phyloP scores from a whole-genome alignment of 2,329 filamentous ascomycete species.

The Spiromastix sp. region DNA sequence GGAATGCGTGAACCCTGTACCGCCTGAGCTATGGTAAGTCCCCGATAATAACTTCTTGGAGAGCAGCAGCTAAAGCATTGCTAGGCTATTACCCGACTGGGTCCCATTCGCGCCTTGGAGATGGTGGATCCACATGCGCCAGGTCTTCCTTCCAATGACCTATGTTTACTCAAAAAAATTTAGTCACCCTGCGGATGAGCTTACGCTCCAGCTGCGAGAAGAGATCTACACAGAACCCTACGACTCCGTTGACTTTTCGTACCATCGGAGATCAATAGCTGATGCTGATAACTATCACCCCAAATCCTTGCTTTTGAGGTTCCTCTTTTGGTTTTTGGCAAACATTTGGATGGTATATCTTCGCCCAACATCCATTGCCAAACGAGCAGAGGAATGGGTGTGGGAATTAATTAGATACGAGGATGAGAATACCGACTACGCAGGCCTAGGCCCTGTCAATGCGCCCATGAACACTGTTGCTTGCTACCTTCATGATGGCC shows the following conservation, averaged over 20 bases:
- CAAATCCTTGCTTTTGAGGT: constrained; percentile 73
- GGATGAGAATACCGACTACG: constrained; percentile 83
- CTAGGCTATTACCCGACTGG: constrained; percentile 75
- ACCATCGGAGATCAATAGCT: constrained; percentile 73
- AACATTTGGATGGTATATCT: constrained; percentile 74
- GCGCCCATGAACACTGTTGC: constrained; percentile 80
- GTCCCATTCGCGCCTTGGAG: constrained; percentile 80
- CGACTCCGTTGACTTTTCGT: constrained; percentile 64
- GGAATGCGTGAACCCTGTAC: constrained; percentile 90
- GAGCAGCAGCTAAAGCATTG: too few relatives aligned
- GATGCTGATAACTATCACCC: constrained; percentile 82
- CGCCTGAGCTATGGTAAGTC: constrained; percentile 71
- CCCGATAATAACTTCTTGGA: too few relatives aligned
- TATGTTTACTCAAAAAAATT: constrained; percentile 80
- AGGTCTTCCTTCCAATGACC: constrained; percentile 88
- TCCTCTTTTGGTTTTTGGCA: constrained; percentile 66
- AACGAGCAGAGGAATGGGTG: constrained; percentile 67
- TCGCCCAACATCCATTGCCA: constrained; percentile 53
- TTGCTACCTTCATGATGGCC: constrained; percentile 77
- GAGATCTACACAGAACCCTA: constrained; percentile 77
- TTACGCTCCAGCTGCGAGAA: constrained; percentile 62
- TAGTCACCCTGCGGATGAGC: constrained; percentile 62
- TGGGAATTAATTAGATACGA: constrained; percentile 82
- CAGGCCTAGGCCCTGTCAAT: constrained; percentile 80
- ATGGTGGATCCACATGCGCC: constrained; percentile 98